phyloP scores from a whole-genome alignment of 345 rosid genomes.

The Erodium maritimum region DNA sequence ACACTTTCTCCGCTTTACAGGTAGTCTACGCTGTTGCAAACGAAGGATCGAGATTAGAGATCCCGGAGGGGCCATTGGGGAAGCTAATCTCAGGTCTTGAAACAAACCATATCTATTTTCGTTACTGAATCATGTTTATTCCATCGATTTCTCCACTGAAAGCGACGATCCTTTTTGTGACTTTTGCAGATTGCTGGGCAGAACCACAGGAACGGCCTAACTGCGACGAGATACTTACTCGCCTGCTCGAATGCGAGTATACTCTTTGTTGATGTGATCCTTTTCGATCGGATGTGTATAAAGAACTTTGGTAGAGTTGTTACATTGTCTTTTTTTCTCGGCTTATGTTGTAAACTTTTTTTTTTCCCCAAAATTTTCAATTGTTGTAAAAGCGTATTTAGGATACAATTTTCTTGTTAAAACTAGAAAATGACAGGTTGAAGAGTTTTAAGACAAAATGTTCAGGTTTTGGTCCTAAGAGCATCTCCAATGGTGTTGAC shows the following conservation, averaged over 20 bases:
- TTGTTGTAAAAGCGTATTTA: neutral
- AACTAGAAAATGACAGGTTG: too few relatives aligned
- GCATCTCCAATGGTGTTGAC: too few relatives aligned
- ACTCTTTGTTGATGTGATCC: conserved; percentile 6
- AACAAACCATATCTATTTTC: neutral
- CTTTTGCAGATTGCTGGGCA: conserved; percentile 73
- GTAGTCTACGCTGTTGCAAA: conserved; percentile 84
- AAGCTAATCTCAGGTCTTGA: conserved; percentile 69
- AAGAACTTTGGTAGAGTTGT: neutral
- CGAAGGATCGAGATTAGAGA: conserved; percentile 78
- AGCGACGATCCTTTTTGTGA: neutral
- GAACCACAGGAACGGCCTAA: conserved; percentile 76
- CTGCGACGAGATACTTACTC: conserved; percentile 72
- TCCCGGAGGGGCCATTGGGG: conserved; percentile 82
- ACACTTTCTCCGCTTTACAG: conserved; percentile 21
- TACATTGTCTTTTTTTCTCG: neutral
- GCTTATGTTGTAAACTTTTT: neutral
- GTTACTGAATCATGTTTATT: too few relatives aligned
- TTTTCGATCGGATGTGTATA: neutral
- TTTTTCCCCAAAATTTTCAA: neutral
- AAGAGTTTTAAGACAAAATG: too few relatives aligned
- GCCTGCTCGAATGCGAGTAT: conserved; percentile 79
- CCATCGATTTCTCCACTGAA: neutral
- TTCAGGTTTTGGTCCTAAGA: too few relatives aligned
- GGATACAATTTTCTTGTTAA: neutral